A percentile compares a stretch with the other conserved stretches of the same genome.
Conservation (phyloP, 192 early-diverging fungal species). For the Coemansia sp. region DNA sequence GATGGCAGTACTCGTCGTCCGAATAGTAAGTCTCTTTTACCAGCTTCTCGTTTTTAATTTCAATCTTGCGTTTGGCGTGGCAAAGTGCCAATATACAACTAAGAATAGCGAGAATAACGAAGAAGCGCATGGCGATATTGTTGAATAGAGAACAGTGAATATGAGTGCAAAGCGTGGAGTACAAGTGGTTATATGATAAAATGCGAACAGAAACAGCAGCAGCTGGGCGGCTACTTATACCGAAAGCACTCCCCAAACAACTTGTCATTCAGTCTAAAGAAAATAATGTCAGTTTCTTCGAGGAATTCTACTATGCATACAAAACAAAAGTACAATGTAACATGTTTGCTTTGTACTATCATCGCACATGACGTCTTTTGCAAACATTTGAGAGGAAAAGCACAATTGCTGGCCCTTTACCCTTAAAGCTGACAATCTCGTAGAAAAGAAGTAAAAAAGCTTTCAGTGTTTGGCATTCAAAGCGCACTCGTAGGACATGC, state of each 20-base stretch:
- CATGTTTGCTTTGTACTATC: neutral
- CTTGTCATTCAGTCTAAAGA: no score
- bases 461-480: neutral
- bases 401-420: neutral
- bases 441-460: neutral
- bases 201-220: neutral
- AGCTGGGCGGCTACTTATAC: neutral
- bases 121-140: neutral
- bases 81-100: neutral
- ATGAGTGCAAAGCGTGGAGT: neutral
- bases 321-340: neutral
- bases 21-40: neutral
- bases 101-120: neutral
- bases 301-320: neutral
- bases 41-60: neutral
- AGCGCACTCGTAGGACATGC: neutral
- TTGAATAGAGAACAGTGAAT: neutral
- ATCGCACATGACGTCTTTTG: neutral
- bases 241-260: no score
- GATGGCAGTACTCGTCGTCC: neutral
- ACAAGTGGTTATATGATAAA: no score
- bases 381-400: neutral
- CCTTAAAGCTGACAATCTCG: neutral
- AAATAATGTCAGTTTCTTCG: no score
- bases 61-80: neutral